Conservation (phyloP, 306 rosid genomes). For the Malus sylvestris region DNA sequence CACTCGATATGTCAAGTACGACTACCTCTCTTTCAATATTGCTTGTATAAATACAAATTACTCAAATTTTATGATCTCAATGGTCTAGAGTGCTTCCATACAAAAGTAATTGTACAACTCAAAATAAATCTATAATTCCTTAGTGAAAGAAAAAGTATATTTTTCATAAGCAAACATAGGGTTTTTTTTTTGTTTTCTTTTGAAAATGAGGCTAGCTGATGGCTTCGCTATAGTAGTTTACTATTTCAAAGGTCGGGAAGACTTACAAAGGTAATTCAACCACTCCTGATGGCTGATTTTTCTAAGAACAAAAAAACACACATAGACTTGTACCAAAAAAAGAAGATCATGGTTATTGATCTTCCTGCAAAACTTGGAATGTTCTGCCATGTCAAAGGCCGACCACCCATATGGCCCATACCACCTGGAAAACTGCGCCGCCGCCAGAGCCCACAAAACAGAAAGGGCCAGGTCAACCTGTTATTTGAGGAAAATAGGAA, state of each 20-base stretch:
- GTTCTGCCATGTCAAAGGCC: background rate
- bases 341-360: background rate
- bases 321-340: background rate
- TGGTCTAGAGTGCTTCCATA: no score
- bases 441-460: background rate
- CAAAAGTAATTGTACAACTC: background rate
- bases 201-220: no score
- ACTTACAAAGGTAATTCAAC: rapidly evolving
- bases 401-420: background rate
- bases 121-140: no score
- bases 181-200: no score
- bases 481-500: background rate
- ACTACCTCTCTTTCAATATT: no score
- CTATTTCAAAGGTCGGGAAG: no score
- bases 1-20: no score
- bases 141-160: background rate
- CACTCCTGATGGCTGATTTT: no score
- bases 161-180: background rate
- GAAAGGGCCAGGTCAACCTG: background rate
- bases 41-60: no score
- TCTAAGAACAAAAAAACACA: no score
- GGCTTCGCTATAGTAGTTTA: rapidly evolving
- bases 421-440: background rate
- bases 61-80: no score
- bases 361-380: background rate